These are phyloP conservation scores for Mycena epipterygia DNA, from an alignment of 768 basidiomycete genomes.

Conservation along the genomic window DNA sequence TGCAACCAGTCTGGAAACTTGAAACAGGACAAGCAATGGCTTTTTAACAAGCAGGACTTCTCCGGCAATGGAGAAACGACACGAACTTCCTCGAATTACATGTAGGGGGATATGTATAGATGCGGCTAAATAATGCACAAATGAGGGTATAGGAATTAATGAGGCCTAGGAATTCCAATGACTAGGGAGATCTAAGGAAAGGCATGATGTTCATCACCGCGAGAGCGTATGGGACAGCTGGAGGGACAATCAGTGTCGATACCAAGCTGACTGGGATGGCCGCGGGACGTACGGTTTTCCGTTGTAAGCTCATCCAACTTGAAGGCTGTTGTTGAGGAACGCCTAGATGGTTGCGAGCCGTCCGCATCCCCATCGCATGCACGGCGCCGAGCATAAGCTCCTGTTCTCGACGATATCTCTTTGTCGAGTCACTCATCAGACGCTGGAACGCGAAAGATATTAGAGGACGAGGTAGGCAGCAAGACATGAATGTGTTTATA, in stretches of 20 bases:
- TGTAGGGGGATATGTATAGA: constrained; percentile 21
- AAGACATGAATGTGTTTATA: constrained; percentile 40
- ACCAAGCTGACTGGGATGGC: neutral
- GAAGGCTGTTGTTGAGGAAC: constrained; percentile 64
- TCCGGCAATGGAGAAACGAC: constrained; percentile 6
- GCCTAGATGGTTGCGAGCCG: constrained; percentile 71
- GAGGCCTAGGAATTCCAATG: constrained; percentile 12
- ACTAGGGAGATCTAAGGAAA: constrained; percentile 25
- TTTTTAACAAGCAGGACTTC: constrained; percentile 17
- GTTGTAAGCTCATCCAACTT: constrained; percentile 80
- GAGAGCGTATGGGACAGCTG: constrained; percentile 32
- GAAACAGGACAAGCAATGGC: constrained; percentile 36
- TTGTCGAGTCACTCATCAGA: constrained; percentile 65
- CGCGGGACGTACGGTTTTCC: constrained; percentile 58
- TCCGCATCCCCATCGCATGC: constrained; percentile 78
- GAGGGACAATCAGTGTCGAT: neutral
- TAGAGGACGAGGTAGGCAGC: neutral
- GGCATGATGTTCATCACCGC: constrained; percentile 14
- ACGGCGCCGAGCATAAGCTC: constrained; percentile 84
- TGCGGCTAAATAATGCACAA: constrained; percentile 34
- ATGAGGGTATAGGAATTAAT: constrained; percentile 33
- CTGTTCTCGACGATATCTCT: constrained; percentile 81
- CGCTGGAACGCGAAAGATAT: constrained; percentile 48
- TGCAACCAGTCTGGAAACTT: constrained; percentile 40
- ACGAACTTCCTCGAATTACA: constrained; percentile 8